Percentiles rank a stretch among this genome's conserved stretches.
phyloP scores from a whole-genome alignment of 768 basidiomycete species.

The Pleurotus djamor region DNA sequence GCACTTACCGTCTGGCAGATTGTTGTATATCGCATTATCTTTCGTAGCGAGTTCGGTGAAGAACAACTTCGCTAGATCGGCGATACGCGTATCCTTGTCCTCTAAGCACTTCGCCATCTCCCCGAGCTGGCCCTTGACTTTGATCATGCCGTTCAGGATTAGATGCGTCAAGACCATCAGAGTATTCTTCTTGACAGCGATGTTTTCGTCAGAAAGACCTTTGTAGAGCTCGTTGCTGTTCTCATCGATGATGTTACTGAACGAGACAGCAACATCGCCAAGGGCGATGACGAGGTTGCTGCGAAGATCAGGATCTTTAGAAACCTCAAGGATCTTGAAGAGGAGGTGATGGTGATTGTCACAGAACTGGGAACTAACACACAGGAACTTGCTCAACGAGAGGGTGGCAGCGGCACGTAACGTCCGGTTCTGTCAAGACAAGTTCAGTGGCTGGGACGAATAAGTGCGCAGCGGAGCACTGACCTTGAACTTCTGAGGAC shows the following conservation, averaged over 20 bases:
- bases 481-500: constrained; percentile 90
- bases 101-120: constrained; percentile 99
- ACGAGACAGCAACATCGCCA: constrained; percentile 97
- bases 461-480: constrained; percentile 12
- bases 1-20: constrained; percentile 85
- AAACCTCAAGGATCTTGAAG: constrained; percentile 93
- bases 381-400: constrained; percentile 94
- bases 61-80: constrained; percentile 96
- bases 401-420: constrained; percentile 86
- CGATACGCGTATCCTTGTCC: constrained; percentile 82
- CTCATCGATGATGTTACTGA: constrained; percentile 96
- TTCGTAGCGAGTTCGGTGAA: constrained; percentile 95
- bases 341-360: constrained; percentile 85
- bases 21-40: constrained; percentile 99
- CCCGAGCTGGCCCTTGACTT: constrained; percentile 97
- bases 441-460: constrained; percentile 4
- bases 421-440: constrained; percentile 64
- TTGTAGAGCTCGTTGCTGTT: constrained; percentile 95
- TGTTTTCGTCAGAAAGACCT: constrained; percentile 83
- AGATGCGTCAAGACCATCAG: constrained; percentile 97
- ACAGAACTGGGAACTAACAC: constrained; percentile 92
- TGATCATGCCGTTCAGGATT: constrained; percentile 99
- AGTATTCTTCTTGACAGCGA: constrained; percentile 98
- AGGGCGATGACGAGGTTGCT: constrained; percentile 98
- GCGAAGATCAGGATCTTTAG: constrained; percentile 85